phyloP scores from a whole-genome alignment of 441 rosid species.

The Dalechampia spathulata region DNA sequence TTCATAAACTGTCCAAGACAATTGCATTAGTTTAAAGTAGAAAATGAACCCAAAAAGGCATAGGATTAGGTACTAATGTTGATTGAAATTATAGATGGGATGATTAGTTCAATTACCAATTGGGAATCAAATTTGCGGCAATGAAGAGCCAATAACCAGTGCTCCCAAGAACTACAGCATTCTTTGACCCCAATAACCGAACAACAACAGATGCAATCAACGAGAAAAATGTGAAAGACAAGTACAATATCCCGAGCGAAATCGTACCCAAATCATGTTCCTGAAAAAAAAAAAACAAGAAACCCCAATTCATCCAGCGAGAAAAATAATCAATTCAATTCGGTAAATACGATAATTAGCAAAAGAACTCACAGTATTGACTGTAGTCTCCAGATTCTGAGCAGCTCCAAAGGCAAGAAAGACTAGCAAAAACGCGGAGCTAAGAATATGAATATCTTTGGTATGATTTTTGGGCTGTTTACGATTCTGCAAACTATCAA shows the following conservation, averaged over 20 bases:
- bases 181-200: constrained; percentile 72
- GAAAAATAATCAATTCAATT: not conserved
- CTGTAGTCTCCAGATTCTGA: constrained; percentile 82
- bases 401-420: constrained; percentile 93
- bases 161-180: constrained; percentile 76
- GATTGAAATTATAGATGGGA: too few species aligned
- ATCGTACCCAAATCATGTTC: constrained; percentile 66
- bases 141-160: constrained; percentile 88
- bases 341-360: not conserved
- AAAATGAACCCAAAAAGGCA: too few species aligned
- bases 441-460: constrained; percentile 71
- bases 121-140: constrained; percentile 76
- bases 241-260: constrained; percentile 79
- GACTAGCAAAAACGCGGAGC: constrained; percentile 67
- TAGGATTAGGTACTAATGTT: too few species aligned
- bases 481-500: constrained; percentile 21
- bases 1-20: too few species aligned
- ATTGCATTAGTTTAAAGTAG: too few species aligned
- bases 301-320: not conserved
- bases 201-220: constrained; percentile 74
- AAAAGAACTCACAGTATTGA: constrained; percentile 46
- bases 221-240: constrained; percentile 82
- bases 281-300: constrained; percentile 32
- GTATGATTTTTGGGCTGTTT: constrained; percentile 30
- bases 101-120: constrained; percentile 53